Conservation (phyloP, 768 basidiomycete genomes). For the Pleurotus ostreatus region DNA sequence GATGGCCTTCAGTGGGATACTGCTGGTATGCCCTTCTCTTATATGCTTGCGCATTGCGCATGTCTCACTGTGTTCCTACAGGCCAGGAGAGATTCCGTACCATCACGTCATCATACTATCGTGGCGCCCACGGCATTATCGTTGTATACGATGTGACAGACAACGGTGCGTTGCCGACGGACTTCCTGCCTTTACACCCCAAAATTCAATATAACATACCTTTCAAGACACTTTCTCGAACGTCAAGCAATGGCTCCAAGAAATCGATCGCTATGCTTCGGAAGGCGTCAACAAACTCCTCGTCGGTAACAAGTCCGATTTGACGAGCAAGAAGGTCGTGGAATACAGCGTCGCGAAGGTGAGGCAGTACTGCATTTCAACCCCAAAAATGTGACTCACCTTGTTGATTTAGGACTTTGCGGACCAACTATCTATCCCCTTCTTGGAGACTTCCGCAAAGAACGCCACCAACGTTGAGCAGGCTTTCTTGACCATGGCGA, state of each 20-base stretch:
- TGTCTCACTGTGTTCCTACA: constrained; percentile 21
- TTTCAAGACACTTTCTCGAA: constrained; percentile 84
- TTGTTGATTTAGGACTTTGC: constrained; percentile 74
- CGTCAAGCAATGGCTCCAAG: constrained; percentile 93
- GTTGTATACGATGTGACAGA: constrained; percentile 99
- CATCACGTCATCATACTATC: constrained; percentile 99
- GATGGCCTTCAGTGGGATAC: constrained; percentile 82
- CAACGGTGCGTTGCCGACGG: constrained; percentile 51
- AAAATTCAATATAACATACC: constrained; percentile 9
- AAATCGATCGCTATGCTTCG: constrained; percentile 94
- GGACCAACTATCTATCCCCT: constrained; percentile 88
- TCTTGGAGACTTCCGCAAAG: constrained; percentile 99
- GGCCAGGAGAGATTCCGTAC: constrained; percentile 99
- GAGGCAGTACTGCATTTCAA: not conserved
- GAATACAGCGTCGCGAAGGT: constrained; percentile 88
- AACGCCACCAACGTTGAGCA: constrained; percentile 98
- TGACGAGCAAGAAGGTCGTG: constrained; percentile 94
- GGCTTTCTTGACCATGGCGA: constrained; percentile 98
- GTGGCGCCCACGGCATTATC: constrained; percentile 97
- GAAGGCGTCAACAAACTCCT: constrained; percentile 98
- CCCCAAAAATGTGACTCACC: not conserved
- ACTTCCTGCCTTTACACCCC: not conserved
- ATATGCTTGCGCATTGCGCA: not conserved
- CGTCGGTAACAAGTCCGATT: constrained; percentile 98
- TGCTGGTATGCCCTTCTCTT: constrained; percentile 54